These are phyloP conservation scores for Coemansia interrupta DNA, from an alignment of 192 early-diverging fungal genomes.

Conservation along the genomic window DNA sequence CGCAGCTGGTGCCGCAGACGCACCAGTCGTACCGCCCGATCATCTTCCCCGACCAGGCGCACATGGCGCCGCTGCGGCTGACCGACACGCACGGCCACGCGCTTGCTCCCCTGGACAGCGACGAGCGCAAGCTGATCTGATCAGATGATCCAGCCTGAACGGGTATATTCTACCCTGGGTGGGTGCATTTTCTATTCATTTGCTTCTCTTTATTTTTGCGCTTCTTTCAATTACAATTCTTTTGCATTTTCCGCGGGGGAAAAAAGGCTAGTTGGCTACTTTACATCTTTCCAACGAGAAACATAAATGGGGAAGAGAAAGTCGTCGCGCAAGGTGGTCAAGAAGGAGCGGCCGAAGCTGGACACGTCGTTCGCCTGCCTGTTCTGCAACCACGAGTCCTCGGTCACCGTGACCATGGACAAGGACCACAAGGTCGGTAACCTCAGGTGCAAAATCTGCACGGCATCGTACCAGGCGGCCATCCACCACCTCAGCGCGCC, in stretches of 20 bases:
- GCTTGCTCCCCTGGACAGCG: background rate
- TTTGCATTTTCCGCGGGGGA: background rate
- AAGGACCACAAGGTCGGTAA: slow-evolving; percentile 63
- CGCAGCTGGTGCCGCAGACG: background rate
- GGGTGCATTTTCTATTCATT: background rate
- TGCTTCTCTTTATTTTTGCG: no score
- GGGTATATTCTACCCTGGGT: no score
- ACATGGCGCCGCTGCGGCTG: slow-evolving; percentile 4
- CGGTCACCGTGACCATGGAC: slow-evolving; percentile 73
- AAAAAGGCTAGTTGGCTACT: no score
- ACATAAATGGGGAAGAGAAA: slow-evolving; percentile 69
- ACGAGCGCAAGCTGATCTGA: slow-evolving; percentile 31
- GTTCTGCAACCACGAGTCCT: slow-evolving; percentile 85
- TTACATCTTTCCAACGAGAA: no score
- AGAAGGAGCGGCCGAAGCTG: slow-evolving; percentile 60
- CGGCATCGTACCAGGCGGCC: slow-evolving; percentile 65
- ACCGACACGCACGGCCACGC: background rate
- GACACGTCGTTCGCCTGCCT: slow-evolving; percentile 77
- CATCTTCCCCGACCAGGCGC: background rate
- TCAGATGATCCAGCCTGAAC: background rate
- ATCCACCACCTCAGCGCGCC: slow-evolving; percentile 71
- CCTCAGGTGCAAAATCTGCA: slow-evolving; percentile 75
- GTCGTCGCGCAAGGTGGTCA: slow-evolving; percentile 66
- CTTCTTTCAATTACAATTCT: background rate
- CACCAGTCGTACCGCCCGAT: background rate